These are phyloP conservation scores for Tetrastigma voinierianum DNA, from an alignment of 164 flowering plant genomes.

Conservation along the genomic window DNA sequence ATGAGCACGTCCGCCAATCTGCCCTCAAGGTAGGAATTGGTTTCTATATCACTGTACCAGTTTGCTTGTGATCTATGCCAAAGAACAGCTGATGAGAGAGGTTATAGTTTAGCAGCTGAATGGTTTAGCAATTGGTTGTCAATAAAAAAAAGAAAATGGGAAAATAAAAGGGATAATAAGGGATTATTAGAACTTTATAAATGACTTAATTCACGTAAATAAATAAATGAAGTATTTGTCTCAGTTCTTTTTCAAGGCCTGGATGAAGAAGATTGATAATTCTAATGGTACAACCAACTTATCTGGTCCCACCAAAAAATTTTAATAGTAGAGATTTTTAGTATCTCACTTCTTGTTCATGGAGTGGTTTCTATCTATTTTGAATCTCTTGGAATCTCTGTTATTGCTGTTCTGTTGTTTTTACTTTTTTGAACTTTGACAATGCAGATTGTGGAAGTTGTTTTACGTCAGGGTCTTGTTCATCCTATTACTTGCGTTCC, in stretches of 20 bases:
- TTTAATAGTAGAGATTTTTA: background rate
- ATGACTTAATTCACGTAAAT: too few species aligned
- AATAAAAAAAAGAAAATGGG: too few species aligned
- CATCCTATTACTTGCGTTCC: constrained; percentile 99
- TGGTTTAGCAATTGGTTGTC: too few species aligned
- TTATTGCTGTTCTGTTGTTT: background rate
- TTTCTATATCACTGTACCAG: background rate
- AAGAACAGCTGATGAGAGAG: too few species aligned
- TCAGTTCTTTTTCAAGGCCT: background rate
- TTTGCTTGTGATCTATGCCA: too few species aligned
- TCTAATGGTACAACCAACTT: background rate
- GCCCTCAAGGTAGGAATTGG: constrained; percentile 69
- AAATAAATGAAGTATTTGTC: too few species aligned
- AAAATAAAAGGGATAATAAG: too few species aligned
- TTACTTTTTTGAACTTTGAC: background rate
- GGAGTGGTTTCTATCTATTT: background rate
- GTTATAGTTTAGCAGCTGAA: too few species aligned
- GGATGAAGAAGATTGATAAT: background rate
- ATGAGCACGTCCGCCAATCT: constrained; percentile 79
- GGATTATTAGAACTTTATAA: too few species aligned
- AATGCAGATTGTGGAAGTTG: constrained; percentile 92
- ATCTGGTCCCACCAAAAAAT: too few species aligned
- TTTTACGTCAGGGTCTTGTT: constrained; percentile 96
- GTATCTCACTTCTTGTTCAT: background rate
- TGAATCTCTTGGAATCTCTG: background rate